Conservation (phyloP, 345 rosid species). For the Corchorus olitorius region DNA sequence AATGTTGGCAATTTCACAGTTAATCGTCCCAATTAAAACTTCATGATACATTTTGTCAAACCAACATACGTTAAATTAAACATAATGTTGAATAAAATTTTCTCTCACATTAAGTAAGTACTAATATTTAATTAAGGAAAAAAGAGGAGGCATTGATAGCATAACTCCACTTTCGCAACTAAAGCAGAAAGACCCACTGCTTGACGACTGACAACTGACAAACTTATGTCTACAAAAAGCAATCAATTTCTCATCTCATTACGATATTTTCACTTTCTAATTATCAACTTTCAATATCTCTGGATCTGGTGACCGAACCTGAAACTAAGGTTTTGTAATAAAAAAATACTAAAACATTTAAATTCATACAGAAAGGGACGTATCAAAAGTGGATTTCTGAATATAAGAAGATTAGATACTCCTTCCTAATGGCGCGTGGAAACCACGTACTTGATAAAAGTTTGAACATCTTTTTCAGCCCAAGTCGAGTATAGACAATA, state of each 20-base stretch:
- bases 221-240: neutral
- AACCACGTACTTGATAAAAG: neutral
- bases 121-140: too few species aligned
- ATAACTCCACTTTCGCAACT: slow-evolving; percentile 17
- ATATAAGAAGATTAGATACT: neutral
- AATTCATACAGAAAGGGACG: neutral
- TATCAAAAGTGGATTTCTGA: slow-evolving; percentile 1
- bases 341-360: neutral
- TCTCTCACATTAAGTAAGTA: too few species aligned
- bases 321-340: neutral
- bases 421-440: neutral
- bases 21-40: too few species aligned
- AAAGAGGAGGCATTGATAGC: slow-evolving; percentile 2
- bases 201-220: slow-evolving; percentile 9
- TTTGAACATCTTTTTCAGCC: neutral
- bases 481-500: neutral
- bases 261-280: neutral
- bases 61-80: too few species aligned
- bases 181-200: slow-evolving; percentile 18
- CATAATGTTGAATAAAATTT: too few species aligned
- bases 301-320: neutral
- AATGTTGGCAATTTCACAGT: too few species aligned
- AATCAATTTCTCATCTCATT: neutral
- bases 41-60: too few species aligned
- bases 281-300: neutral